Evolutionary conservation across 2,329 filamentous ascomycete species (phyloP).

Genomic region (Pseudopithomyces maydicus): DNA sequence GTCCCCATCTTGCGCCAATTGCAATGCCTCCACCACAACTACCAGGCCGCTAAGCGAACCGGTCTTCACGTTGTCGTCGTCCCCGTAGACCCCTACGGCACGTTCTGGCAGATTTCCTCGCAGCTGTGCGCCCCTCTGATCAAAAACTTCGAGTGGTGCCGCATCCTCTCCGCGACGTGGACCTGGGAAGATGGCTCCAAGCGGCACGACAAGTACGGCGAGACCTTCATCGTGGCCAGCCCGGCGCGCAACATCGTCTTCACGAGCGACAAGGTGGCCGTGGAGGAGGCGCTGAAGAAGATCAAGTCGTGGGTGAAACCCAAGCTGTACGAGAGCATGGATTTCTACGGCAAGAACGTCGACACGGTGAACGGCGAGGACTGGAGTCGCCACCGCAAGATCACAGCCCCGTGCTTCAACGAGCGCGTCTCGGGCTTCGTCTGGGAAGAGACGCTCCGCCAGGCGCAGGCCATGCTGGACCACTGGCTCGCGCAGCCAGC

Average conservation of each 20-base stretch:
- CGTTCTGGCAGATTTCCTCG: constrained; percentile 16
- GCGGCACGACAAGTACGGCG: constrained; percentile 18
- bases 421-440: constrained; percentile 50
- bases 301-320: constrained; percentile 30
- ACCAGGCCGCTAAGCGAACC: constrained; percentile 16
- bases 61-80: constrained; percentile 19
- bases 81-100: constrained; percentile 21
- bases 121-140: constrained; percentile 2
- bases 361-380: constrained; percentile 33
- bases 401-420: constrained; percentile 51
- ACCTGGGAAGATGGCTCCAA: constrained; percentile 19
- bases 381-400: constrained; percentile 52
- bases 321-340: constrained; percentile 23
- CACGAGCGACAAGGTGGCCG: constrained; percentile 20
- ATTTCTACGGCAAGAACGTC: constrained; percentile 26
- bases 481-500: constrained; percentile 30
- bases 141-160: constrained; percentile 16
- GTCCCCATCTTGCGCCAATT: constrained; percentile 5
- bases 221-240: constrained; percentile 21
- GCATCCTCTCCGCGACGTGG: constrained; percentile 20
- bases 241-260: constrained; percentile 18
- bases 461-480: constrained; percentile 50
- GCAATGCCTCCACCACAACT: constrained; percentile 19
- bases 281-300: constrained; percentile 18
- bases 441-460: constrained; percentile 64